Conservation (phyloP, 2,329 filamentous ascomycete genomes). For the Alternaria solani region DNA sequence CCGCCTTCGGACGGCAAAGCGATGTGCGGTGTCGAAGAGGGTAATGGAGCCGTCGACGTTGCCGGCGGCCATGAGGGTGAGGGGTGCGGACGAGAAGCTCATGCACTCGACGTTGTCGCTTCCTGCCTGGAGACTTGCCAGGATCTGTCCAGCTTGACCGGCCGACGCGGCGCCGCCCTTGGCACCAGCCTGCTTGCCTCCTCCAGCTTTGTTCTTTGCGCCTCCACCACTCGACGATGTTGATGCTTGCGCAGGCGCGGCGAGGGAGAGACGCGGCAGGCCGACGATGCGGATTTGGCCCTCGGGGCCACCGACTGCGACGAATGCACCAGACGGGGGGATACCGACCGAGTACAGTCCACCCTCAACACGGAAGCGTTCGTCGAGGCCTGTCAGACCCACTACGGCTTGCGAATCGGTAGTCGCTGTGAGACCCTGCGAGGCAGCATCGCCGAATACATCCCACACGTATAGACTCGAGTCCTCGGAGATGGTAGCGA, state of each 20-base stretch:
- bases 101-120: constrained; percentile 80
- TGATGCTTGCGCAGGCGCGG: constrained; percentile 42
- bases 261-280: constrained; percentile 69
- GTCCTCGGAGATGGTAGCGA: constrained; percentile 91
- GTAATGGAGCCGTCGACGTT: constrained; percentile 76
- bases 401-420: constrained; percentile 72
- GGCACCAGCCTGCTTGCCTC: constrained; percentile 54
- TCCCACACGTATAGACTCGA: constrained; percentile 91
- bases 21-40: constrained; percentile 84
- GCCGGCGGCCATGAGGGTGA: constrained; percentile 68
- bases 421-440: constrained; percentile 65
- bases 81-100: constrained; percentile 67
- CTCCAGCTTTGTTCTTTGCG: constrained; percentile 59
- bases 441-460: constrained; percentile 80
- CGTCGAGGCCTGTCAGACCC: constrained; percentile 79
- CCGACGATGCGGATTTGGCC: constrained; percentile 87
- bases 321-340: constrained; percentile 78
- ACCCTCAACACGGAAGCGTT: constrained; percentile 90
- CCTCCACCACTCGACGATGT: constrained; percentile 55
- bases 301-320: constrained; percentile 86
- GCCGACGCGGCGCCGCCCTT: constrained; percentile 46
- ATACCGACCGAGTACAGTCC: constrained; percentile 89
- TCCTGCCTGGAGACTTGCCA: constrained; percentile 84
- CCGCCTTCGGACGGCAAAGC: constrained; percentile 84
- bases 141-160: constrained; percentile 72